A percentile compares a stretch with the other conserved stretches of the same genome.
Evolutionary conservation across 495 filamentous ascomycete species (phyloP).

Genomic region (Aspergillus conjunctus): DNA sequence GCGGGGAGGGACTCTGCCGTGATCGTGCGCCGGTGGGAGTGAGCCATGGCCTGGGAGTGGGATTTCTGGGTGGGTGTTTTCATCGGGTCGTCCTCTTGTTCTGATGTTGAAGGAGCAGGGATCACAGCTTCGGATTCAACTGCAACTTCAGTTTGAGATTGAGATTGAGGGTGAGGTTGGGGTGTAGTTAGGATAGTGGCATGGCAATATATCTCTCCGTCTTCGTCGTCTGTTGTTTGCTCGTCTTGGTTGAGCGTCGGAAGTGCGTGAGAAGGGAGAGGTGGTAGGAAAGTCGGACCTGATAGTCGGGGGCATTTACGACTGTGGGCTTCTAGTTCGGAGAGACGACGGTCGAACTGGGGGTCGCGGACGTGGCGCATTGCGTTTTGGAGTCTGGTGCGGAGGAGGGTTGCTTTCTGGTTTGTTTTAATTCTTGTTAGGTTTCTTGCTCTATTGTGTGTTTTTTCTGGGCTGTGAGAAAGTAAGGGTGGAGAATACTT

Average conservation of each 20-base stretch:
- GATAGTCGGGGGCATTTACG: conserved; percentile 44
- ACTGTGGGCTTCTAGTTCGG: conserved; percentile 48
- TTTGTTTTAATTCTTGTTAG: not conserved
- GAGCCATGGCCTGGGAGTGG: conserved; percentile 20
- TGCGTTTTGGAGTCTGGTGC: conserved; percentile 45
- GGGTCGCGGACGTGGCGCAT: conserved; percentile 47
- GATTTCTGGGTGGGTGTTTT: conserved; percentile 33
- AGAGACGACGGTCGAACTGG: conserved; percentile 49
- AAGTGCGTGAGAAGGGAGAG: conserved; percentile 21
- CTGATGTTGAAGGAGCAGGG: not conserved
- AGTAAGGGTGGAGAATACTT: conserved; percentile 30
- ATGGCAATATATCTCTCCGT: conserved; percentile 14
- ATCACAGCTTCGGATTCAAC: too few species aligned
- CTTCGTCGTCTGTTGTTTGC: conserved; percentile 14
- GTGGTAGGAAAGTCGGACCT: conserved; percentile 24
- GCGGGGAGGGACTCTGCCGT: not conserved
- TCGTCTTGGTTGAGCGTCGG: conserved; percentile 23
- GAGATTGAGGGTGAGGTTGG: conserved; percentile 1
- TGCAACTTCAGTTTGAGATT: too few species aligned
- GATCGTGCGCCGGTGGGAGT: not conserved
- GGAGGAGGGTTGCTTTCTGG: conserved; percentile 50
- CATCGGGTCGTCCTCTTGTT: conserved; percentile 22
- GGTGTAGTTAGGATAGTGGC: conserved; percentile 23
- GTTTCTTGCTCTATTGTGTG: conserved; percentile 1
- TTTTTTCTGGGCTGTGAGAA: not conserved